phyloP scores from a whole-genome alignment of 1,284 basidiomycete genomes.

The Mycosarcoma maydis region DNA sequence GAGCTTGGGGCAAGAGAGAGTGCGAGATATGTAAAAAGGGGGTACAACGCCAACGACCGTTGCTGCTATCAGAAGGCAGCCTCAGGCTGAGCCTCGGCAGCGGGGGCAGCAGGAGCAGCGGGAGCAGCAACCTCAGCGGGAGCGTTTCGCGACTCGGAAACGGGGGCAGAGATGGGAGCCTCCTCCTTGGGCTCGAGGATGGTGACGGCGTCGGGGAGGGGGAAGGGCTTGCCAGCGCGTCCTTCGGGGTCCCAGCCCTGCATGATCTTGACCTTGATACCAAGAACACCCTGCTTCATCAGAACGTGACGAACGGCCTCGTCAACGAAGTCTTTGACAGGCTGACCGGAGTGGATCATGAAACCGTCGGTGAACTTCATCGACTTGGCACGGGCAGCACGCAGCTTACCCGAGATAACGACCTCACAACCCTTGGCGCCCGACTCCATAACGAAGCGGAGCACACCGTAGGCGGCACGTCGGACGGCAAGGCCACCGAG shows the following conservation, averaged over 20 bases:
- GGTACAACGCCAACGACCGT: not conserved
- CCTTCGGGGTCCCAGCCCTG: slow-evolving; percentile 87
- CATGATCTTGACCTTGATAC: slow-evolving; percentile 99
- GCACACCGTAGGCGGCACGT: slow-evolving; percentile 99
- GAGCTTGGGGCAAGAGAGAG: slow-evolving; percentile 41
- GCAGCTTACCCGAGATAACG: slow-evolving; percentile 98
- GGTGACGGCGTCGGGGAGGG: slow-evolving; percentile 93
- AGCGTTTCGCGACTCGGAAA: slow-evolving; percentile 63
- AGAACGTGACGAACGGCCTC: slow-evolving; percentile 98
- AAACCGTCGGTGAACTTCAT: slow-evolving; percentile 99
- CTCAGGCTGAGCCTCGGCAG: slow-evolving; percentile 57
- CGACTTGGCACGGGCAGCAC: slow-evolving; percentile 98
- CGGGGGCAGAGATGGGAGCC: slow-evolving; percentile 68
- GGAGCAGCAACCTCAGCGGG: slow-evolving; percentile 49
- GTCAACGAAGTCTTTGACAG: slow-evolving; percentile 94
- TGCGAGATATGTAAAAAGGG: slow-evolving; percentile 43
- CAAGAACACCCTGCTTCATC: slow-evolving; percentile 98
- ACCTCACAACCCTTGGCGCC: slow-evolving; percentile 99
- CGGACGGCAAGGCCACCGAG: slow-evolving; percentile 99
- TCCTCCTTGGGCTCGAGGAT: slow-evolving; percentile 83
- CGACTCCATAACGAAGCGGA: slow-evolving; percentile 99
- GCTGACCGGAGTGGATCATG: slow-evolving; percentile 99
- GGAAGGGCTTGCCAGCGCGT: slow-evolving; percentile 83
- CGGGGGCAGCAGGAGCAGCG: slow-evolving; percentile 40
- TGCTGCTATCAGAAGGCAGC: slow-evolving; percentile 49